Base-by-base conservation (phyloP, 2,329 filamentous ascomycete species). In the Sporothrix brunneoviolacea region DNA sequence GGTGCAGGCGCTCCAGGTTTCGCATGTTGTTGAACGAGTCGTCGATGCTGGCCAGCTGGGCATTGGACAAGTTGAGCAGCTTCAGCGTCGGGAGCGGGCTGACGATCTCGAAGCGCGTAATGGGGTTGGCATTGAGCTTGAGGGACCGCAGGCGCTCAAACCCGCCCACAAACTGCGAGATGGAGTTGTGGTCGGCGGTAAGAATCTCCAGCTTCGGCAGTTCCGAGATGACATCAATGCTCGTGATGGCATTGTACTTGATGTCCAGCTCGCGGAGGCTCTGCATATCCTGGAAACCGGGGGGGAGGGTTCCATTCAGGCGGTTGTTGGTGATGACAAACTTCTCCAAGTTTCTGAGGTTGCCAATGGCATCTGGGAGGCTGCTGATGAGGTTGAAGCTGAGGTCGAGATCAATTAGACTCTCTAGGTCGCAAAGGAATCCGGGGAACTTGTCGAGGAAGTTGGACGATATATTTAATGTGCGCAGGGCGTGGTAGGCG, bases 291-390 rank as follows among this genome's bases (percentile, higher is more conserved):
- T 74, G 79, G 61, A 97, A 87, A 0, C 82, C 79, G 2, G 78
- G 70, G 8, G 90, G 87, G 32, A 97, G 81, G 7, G 83, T 75
- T 3, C 88, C 88, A 18, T 79, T 77, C 13, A 98, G 72, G 54
- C 86, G 84, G 68, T 98, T 98, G 70, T 98, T 98, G 2, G 93
- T 97, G 59, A 95, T 91, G 70, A 93, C 89, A 27, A 98, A 78
- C 56, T 91, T 83, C 67, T 97, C 93, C 33, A 98, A 71, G 49
- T 83, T 88, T 52, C 76, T 81, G 52, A 98, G 70, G 50, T 82
- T 81, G 7, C 90, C 88, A 57, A 98, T 87, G 55, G 83, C 73
- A 13, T 84, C 82, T 1, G 91, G 90, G 8, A 98, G 71, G 48
- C 73, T 79, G 10, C 80, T 79, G 55, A 98, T 95, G 36, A 84